Evolutionary conservation across 768 basidiomycete genomes (phyloP).

Genomic region (Agrocybe pediades): DNA sequence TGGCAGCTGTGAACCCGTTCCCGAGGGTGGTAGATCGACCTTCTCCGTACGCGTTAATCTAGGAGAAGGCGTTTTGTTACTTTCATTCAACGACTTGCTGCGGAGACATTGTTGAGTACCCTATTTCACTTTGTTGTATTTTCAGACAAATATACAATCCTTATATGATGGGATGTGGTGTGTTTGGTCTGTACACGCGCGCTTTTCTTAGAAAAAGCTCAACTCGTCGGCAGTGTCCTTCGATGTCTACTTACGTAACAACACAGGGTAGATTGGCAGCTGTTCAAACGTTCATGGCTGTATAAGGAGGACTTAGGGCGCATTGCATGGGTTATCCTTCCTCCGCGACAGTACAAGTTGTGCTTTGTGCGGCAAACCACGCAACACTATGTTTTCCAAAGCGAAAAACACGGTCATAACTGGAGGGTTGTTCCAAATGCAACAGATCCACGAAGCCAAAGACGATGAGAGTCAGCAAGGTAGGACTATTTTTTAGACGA

Average conservation of each 20-base stretch:
- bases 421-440: not conserved
- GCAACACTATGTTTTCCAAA: not conserved
- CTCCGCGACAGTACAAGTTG: too few relatives aligned
- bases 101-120: not conserved
- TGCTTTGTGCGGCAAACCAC: too few relatives aligned
- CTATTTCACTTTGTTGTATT: not conserved
- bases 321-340: too few relatives aligned
- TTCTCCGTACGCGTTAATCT: conserved; percentile 48
- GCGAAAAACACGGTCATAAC: not conserved
- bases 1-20: conserved; percentile 80
- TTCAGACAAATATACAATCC: not conserved
- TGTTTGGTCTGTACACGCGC: too few relatives aligned
- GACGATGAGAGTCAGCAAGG: not conserved
- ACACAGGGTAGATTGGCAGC: too few relatives aligned
- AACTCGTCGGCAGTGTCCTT: too few relatives aligned
- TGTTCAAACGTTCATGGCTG: too few relatives aligned
- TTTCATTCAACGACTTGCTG: not conserved
- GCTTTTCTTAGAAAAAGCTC: too few relatives aligned
- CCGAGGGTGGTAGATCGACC: conserved; percentile 69
- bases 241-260: too few relatives aligned
- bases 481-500: not conserved
- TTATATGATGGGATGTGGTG: too few relatives aligned
- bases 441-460: not conserved
- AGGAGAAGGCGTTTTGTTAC: not conserved
- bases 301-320: too few relatives aligned